These are phyloP conservation scores for Xylariaceae sp. DNA, from an alignment of 2,329 filamentous ascomycete genomes.

Conservation along the genomic window DNA sequence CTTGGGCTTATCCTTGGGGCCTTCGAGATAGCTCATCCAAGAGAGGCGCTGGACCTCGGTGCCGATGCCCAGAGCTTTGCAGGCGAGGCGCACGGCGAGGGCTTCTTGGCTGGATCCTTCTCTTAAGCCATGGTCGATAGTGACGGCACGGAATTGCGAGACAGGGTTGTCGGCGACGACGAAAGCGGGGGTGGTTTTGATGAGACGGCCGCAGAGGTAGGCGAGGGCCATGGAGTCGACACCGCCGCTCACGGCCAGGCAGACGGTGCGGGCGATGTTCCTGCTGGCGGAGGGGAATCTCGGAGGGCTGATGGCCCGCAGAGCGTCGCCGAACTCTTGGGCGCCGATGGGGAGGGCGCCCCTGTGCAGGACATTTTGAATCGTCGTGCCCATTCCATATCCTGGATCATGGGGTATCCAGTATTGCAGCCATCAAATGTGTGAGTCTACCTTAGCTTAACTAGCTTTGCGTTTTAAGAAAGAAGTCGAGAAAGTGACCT, in stretches of 20 bases:
- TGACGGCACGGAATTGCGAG: slow-evolving; percentile 39
- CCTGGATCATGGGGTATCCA: too few species aligned
- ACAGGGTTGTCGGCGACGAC: slow-evolving; percentile 45
- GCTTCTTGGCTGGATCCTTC: slow-evolving; percentile 51
- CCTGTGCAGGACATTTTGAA: slow-evolving; percentile 37
- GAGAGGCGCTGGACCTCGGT: slow-evolving; percentile 32
- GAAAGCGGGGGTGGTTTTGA: slow-evolving; percentile 31
- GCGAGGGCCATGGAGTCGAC: slow-evolving; percentile 98
- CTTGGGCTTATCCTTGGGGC: slow-evolving; percentile 29
- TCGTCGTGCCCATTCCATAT: slow-evolving; percentile 40
- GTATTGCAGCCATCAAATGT: too few species aligned
- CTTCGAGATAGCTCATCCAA: slow-evolving; percentile 52
- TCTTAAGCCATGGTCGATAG: slow-evolving; percentile 58
- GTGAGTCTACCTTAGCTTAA: too few species aligned
- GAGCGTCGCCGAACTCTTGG: slow-evolving; percentile 44
- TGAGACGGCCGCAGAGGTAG: slow-evolving; percentile 58
- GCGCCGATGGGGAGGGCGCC: slow-evolving; percentile 37
- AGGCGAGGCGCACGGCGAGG: slow-evolving; percentile 36
- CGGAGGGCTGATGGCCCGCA: slow-evolving; percentile 47
- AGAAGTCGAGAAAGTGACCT: too few species aligned
- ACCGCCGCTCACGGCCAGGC: slow-evolving; percentile 83
- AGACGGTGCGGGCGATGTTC: slow-evolving; percentile 37
- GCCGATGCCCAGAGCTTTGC: slow-evolving; percentile 34
- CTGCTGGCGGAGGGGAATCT: slow-evolving; percentile 43
- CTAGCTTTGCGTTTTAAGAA: too few species aligned